Conservation (phyloP, 345 rosid species). For the Eucalyptus guilfoylei region DNA sequence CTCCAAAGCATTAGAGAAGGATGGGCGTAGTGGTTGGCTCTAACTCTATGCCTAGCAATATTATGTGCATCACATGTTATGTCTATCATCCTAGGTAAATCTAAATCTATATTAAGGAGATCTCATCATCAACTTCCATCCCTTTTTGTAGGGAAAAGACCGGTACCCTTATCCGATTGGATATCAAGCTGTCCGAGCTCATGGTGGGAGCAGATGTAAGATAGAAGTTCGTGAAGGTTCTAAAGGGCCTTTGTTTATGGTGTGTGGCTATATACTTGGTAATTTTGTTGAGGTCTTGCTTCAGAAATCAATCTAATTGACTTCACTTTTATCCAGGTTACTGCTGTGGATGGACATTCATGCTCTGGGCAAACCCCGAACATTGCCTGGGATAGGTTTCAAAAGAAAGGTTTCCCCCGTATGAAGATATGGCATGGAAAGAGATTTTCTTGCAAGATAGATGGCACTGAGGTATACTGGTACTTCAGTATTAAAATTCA, state of each 20-base stretch:
- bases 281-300: background rate
- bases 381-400: constrained; percentile 76
- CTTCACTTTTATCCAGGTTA: constrained; percentile 37
- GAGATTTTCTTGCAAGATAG: constrained; percentile 67
- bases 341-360: constrained; percentile 34
- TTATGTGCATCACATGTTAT: background rate
- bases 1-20: background rate
- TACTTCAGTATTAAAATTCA: background rate
- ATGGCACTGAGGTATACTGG: constrained; percentile 51
- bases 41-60: background rate
- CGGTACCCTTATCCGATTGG: constrained; percentile 94
- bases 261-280: constrained; percentile 3
- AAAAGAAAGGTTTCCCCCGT: constrained; percentile 42
- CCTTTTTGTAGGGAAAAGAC: constrained; percentile 59
- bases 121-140: background rate
- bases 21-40: background rate
- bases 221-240: constrained; percentile 71
- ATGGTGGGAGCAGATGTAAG: constrained; percentile 39
- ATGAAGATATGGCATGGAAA: constrained; percentile 66
- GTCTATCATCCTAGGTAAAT: background rate
- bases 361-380: constrained; percentile 76
- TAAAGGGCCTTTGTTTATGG: constrained; percentile 80
- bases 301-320: background rate
- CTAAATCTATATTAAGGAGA: background rate
- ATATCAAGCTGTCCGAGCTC: constrained; percentile 57